These are phyloP conservation scores for Teratosphaeria viscida DNA, from an alignment of 2,329 filamentous ascomycete species.

Conservation along the genomic window DNA sequence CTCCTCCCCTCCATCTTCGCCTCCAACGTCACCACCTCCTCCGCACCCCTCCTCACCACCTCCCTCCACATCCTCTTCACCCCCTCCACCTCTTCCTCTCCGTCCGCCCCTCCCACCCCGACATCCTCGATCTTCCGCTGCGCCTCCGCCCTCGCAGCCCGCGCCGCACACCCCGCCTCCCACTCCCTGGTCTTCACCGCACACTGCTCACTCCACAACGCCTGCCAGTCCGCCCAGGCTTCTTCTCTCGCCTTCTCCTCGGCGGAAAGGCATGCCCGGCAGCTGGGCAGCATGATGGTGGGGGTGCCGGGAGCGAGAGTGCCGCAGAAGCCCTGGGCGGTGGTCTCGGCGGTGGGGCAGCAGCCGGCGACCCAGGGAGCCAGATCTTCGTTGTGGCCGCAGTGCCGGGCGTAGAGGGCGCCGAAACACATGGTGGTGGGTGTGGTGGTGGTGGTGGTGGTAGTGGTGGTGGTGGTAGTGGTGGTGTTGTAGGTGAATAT, in stretches of 20 bases:
- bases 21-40: not conserved
- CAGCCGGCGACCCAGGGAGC: not conserved
- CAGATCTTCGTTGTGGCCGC: not conserved
- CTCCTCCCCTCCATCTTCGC: not conserved
- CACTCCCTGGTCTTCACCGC: not conserved
- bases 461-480: not conserved
- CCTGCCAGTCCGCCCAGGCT: not conserved
- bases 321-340: not conserved
- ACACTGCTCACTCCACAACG: not conserved
- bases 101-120: not conserved
- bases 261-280: not conserved
- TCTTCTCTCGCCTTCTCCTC: not conserved
- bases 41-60: not conserved
- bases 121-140: not conserved
- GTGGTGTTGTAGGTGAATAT: not conserved
- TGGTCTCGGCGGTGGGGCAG: not conserved
- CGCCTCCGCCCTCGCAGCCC: not conserved
- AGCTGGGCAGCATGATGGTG: not conserved
- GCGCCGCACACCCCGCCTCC: not conserved
- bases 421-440: not conserved
- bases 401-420: not conserved
- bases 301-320: not conserved
- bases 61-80: not conserved
- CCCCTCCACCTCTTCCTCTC: not conserved
- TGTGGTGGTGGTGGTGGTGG: not conserved